Base-by-base conservation (phyloP, 805 yeast species). In the Saturnispora besseyi region DNA sequence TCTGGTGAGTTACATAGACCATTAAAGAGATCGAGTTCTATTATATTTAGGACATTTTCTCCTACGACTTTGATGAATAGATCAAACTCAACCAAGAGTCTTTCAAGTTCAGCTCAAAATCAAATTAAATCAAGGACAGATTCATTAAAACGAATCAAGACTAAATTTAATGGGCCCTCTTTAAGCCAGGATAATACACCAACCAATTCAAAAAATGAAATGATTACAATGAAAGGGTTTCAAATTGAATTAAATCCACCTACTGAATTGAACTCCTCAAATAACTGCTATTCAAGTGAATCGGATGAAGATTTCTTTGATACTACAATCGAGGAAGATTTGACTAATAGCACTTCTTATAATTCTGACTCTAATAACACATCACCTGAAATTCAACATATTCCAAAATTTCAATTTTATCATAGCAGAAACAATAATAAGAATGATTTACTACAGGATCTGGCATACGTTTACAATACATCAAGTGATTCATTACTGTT, bases 1-100 rank as follows among this genome's bases (percentile, higher is more conserved):
- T 53, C 56, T 10, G 28, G 45, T 10, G 56, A 53, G 15, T 29
- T 50, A 5, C 57, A 56, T 4, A 56, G 66, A 46, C 66, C 66
- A 1, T 41, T 63, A 12, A 63, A 63, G 46, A 51, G 67, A 30
- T 59, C 67, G 32, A 55, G 58, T 33, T 63, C 66, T 11, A 48
- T 62, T 18, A 53, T 60, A 3, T 62, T 55, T 34, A 56, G 58
- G 42, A 51, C 59, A 13, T 43, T 49, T 18, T 56, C 63, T 9
- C 63, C 60, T 7, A 30, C 60, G 6, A 30, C 24, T 22, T 33
- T 44, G 18, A 29, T 34, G 24, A 15, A 32, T 10, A 34, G 34
- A 18, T 42, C 32, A 9, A 18, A 41, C 7, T 45, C 48, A 13
- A 5, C 37, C 13, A 12, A 26, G 4, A 22, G 29, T 37, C 30